These are phyloP conservation scores for Candida sanyaensis DNA, from an alignment of 1,139 yeast species.

Conservation along the genomic window DNA sequence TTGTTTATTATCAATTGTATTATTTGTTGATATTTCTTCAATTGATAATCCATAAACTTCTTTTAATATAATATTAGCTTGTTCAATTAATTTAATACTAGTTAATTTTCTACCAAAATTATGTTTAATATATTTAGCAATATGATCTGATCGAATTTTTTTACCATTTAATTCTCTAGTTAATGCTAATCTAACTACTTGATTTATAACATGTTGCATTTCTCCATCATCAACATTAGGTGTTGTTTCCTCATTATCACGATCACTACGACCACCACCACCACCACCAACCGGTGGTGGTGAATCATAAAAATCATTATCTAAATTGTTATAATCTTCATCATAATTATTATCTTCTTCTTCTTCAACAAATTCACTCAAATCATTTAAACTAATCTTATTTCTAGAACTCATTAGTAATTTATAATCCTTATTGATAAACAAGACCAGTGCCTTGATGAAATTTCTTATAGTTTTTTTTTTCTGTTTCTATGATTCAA, in stretches of 20 bases:
- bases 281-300: background rate
- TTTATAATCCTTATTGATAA: background rate
- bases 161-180: conserved; percentile 27
- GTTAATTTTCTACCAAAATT: conserved; percentile 17
- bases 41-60: conserved; percentile 34
- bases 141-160: conserved; percentile 18
- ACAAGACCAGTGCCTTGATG: too few relatives aligned
- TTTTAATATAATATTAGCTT: conserved; percentile 22
- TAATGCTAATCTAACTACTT: conserved; percentile 25
- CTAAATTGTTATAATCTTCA: conserved; percentile 5
- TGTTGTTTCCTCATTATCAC: background rate
- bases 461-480: background rate
- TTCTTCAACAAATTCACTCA: conserved; percentile 2
- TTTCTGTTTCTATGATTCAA: background rate
- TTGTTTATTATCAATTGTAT: conserved; percentile 11
- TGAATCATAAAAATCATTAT: background rate
- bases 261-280: background rate
- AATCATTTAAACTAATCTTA: background rate
- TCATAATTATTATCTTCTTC: conserved; percentile 8
- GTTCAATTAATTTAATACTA: conserved; percentile 20
- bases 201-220: conserved; percentile 17
- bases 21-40: conserved; percentile 19
- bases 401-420: conserved; percentile 6
- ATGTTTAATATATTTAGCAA: conserved; percentile 27
- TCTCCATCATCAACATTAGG: conserved; percentile 8